phyloP scores from a whole-genome alignment of 2,329 filamentous ascomycete species.

The Amesomyces nigricolor region DNA sequence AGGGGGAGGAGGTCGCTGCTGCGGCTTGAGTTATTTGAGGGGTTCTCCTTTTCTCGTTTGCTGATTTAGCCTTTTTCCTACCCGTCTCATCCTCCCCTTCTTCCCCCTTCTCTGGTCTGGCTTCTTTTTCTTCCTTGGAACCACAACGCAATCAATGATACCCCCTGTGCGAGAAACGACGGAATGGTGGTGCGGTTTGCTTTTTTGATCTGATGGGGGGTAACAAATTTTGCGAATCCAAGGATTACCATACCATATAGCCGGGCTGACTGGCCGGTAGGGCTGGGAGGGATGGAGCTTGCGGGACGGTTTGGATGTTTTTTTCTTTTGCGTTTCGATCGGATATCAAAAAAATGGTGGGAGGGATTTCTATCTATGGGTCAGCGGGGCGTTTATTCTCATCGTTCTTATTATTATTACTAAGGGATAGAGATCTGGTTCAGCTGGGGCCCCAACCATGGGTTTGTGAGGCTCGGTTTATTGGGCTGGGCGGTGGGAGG shows the following conservation, averaged over 20 bases:
- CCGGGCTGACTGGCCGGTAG: no score
- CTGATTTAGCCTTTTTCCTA: neutral
- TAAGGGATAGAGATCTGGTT: neutral
- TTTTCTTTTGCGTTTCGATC: neutral
- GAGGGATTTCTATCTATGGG: neutral
- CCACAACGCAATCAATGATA: conserved; percentile 12
- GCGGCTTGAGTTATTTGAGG: conserved; percentile 4
- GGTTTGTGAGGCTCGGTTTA: conserved; percentile 12
- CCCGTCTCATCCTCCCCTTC: conserved; percentile 9
- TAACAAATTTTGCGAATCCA: neutral
- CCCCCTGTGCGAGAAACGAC: conserved; percentile 14
- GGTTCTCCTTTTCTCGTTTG: neutral
- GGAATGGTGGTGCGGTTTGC: neutral
- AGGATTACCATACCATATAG: conserved; percentile 1
- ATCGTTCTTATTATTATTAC: neutral
- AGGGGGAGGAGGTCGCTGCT: conserved; percentile 32
- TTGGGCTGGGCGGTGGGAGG: neutral
- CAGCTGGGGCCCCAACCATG: conserved; percentile 12
- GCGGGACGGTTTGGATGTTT: neutral
- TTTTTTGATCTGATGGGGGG: neutral
- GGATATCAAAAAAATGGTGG: conserved; percentile 4
- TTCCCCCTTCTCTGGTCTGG: conserved; percentile 8
- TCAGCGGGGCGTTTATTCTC: conserved; percentile 11
- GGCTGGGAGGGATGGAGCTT: neutral
- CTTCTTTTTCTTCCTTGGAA: conserved; percentile 15